phyloP scores from a whole-genome alignment of 768 basidiomycete genomes.

The Daedalea quercina region DNA sequence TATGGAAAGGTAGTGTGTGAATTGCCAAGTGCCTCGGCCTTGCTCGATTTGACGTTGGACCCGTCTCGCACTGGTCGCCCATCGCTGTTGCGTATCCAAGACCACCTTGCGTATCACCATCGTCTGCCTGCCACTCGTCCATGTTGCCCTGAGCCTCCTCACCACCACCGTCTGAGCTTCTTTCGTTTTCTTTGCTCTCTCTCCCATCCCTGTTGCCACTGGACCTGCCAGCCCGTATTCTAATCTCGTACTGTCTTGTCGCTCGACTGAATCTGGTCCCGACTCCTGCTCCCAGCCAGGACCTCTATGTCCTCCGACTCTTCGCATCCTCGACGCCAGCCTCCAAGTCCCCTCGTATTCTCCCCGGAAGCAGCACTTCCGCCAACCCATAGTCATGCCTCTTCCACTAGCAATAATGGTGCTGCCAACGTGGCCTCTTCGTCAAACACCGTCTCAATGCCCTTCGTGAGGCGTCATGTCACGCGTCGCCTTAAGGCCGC shows the following conservation, averaged over 20 bases:
- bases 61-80: conserved; percentile 11
- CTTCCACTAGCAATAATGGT: conserved; percentile 24
- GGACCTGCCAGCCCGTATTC: conserved; percentile 8
- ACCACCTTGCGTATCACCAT: conserved; percentile 6
- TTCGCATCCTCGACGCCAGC: conserved; percentile 30
- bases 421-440: conserved; percentile 35
- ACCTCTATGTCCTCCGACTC: conserved; percentile 27
- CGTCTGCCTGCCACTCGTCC: conserved; percentile 11
- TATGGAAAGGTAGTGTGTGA: conserved; percentile 9
- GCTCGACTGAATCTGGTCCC: conserved; percentile 2
- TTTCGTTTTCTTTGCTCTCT: background rate
- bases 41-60: conserved; percentile 1
- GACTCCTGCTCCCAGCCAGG: conserved; percentile 8
- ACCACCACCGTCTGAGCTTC: conserved; percentile 9
- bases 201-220: conserved; percentile 2
- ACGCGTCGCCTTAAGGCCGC: conserved; percentile 88
- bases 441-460: conserved; percentile 83
- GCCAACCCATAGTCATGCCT: conserved; percentile 35
- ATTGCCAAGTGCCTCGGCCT: conserved; percentile 3
- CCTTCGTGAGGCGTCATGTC: conserved; percentile 89
- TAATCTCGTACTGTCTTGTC: conserved; percentile 2
- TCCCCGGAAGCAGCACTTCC: conserved; percentile 59
- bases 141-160: conserved; percentile 11
- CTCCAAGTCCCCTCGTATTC: conserved; percentile 79
- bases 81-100: conserved; percentile 1